Evolutionary conservation across 805 yeast genomes (phyloP), one percentile per base, ranked within the genome.

Genomic region (Ascoidea rubescens): DNA sequence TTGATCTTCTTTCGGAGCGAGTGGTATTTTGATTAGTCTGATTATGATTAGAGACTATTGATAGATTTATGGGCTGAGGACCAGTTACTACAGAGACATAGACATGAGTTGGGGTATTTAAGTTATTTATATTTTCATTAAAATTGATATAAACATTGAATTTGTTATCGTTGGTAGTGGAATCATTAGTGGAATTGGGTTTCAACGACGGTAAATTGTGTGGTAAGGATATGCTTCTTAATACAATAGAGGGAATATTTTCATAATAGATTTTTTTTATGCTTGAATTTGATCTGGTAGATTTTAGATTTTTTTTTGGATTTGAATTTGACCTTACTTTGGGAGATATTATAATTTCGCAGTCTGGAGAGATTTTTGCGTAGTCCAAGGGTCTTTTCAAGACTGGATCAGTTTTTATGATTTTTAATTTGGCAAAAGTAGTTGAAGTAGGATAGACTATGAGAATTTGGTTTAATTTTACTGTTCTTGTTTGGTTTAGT

Each of bases 321-420:
- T 21, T 21, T 37, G 43, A 37, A 14, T 10, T 37, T 37, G 8
- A 10, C 54, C 71, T 64, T 4, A 68, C 67, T 57, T 71, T 81
- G 0, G 98, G 97, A 5, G 95, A 87, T 32, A 91, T 81, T 52
- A 84, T 75, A 12, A 87, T 75, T 57, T 86, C 87, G 21, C 89
- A 77, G 53, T 75, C 75, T 0, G 84, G 79, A 1, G 81, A 71
- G 3, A 87, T 64, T 55, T 75, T 73, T 0, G 86, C 83, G 64
- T 63, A 70, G 14, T 14, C 8, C 14, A 10, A 10, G 8, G 14
- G 14, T 10, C 14, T 37, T 37, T 37, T 37, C 2, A 37, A 37
- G 4, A 54, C 57, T 5, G 53, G 46, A 52, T 72, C 68, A 12
- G 82, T 68, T 33, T 68, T 67, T 12, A 71, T 64, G 7, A 85